Evolutionary conservation across 2,329 filamentous ascomycete species (phyloP).

Genomic region (Diaporthe citriasiana): DNA sequence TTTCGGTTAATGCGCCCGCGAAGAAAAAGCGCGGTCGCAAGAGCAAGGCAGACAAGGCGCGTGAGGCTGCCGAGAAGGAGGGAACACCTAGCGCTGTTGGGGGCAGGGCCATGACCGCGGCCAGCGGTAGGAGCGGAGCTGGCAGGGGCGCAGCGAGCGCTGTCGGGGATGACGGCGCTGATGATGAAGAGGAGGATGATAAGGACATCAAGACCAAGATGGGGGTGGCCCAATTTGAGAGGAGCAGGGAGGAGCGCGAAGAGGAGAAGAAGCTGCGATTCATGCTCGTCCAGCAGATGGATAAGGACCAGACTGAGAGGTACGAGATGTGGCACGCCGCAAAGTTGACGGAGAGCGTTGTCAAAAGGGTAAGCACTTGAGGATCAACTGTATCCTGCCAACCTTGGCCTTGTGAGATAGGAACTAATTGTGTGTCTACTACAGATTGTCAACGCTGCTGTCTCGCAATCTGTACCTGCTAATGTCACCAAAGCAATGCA

Average conservation of each 20-base stretch:
- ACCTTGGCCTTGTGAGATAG: neutral
- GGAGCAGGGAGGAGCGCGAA: conserved; percentile 68
- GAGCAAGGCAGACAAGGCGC: conserved; percentile 68
- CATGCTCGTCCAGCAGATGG: conserved; percentile 75
- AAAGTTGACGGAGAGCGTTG: conserved; percentile 76
- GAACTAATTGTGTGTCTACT: conserved; percentile 27
- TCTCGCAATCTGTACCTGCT: conserved; percentile 82
- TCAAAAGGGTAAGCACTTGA: conserved; percentile 70
- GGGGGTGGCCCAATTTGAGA: conserved; percentile 51
- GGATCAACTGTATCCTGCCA: neutral
- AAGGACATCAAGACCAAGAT: conserved; percentile 46
- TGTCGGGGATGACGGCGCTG: conserved; percentile 66
- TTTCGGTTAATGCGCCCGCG: conserved; percentile 58
- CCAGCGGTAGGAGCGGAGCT: conserved; percentile 57
- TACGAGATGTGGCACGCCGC: conserved; percentile 80
- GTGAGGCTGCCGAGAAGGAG: conserved; percentile 54
- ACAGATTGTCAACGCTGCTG: conserved; percentile 82
- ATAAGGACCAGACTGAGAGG: conserved; percentile 75
- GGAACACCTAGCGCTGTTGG: conserved; percentile 61
- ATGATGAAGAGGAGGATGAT: conserved; percentile 57
- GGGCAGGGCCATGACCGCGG: conserved; percentile 60
- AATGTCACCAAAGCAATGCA: conserved; percentile 83
- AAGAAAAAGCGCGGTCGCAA: conserved; percentile 76
- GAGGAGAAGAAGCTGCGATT: conserved; percentile 75
- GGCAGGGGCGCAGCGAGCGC: conserved; percentile 58